Evolutionary conservation across 441 rosid species (phyloP), one percentile per base, ranked within the genome.

Genomic region (Daphne laureola): DNA sequence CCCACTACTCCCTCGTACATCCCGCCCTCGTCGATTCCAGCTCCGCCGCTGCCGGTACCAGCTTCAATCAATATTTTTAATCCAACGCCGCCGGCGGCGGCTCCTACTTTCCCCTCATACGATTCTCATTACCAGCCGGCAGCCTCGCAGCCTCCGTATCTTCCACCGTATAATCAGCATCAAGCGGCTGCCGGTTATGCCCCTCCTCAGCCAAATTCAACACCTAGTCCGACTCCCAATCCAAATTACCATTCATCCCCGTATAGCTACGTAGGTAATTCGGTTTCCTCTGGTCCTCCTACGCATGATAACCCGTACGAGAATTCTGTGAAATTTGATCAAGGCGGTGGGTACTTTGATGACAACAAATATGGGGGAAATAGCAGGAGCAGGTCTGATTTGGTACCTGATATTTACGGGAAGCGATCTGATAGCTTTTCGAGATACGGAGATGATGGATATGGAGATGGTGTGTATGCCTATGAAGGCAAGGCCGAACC

Each of bases 391-490:
- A 64, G 81, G 65, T 77, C 91, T 15, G 87, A 78, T 60, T 31
- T 65, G 46, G 90, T 83, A 17, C 58, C 82, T 26, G 88, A 86
- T 66, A 56, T 56, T 31, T 82, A 81, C 36, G 84, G 82, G 44
- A 86, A 81, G 78, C 69, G 74, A 67, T 36, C 86, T 5, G 91
- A 78, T 16, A 74, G 79, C 53, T 75, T 64, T 15, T 51, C 74
- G 0, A 48, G 71, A 43, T 79, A 60, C 15, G 82, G 72, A 58
- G 86, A 83, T 14, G 86, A 75, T 69, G 82, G 73, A 1, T 82
- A 78, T 51, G 90, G 86, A 0, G 97, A 90, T 57, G 97, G 94
- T 0, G 87, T 90, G 7, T 87, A 77, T 82, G 87, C 96, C 12
- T 94, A 94, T 52, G 63, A 77, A 61, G 79, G 92, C 51, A 87